Conservation (phyloP, 352 stramenopile species). For the Lagenidium giganteum region DNA sequence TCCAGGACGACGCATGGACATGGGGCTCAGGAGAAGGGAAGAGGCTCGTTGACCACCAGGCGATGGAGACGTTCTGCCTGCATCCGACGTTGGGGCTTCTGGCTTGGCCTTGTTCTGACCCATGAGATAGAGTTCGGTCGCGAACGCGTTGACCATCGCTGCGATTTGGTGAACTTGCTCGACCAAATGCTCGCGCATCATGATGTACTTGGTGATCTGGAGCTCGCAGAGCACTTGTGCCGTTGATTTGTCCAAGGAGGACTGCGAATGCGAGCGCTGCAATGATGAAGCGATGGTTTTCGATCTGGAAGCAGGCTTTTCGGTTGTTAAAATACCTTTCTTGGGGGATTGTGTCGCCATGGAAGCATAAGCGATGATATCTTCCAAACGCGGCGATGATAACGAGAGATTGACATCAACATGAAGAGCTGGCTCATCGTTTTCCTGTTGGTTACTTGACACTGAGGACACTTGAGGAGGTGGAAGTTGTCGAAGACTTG, state of each 20-base stretch:
- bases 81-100: background rate
- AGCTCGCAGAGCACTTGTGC: constrained; percentile 41
- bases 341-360: constrained; percentile 2
- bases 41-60: background rate
- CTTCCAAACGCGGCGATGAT: constrained; percentile 3
- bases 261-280: background rate
- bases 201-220: constrained; percentile 47
- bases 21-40: background rate
- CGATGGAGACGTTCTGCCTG: background rate
- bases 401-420: background rate
- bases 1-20: background rate
- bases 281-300: background rate
- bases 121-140: constrained; percentile 22
- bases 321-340: background rate
- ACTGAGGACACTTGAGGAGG: background rate
- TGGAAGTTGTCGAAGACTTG: constrained; percentile 12
- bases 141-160: constrained; percentile 18
- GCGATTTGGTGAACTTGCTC: constrained; percentile 31
- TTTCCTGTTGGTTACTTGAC: constrained; percentile 13
- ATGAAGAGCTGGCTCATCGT: too few species aligned
- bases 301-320: too few species aligned
- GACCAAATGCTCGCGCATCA: constrained; percentile 50
- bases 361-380: background rate
- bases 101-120: constrained; percentile 12
- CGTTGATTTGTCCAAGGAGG: constrained; percentile 9